phyloP scores from a whole-genome alignment of 768 basidiomycete genomes.

The Jaapia argillacea region DNA sequence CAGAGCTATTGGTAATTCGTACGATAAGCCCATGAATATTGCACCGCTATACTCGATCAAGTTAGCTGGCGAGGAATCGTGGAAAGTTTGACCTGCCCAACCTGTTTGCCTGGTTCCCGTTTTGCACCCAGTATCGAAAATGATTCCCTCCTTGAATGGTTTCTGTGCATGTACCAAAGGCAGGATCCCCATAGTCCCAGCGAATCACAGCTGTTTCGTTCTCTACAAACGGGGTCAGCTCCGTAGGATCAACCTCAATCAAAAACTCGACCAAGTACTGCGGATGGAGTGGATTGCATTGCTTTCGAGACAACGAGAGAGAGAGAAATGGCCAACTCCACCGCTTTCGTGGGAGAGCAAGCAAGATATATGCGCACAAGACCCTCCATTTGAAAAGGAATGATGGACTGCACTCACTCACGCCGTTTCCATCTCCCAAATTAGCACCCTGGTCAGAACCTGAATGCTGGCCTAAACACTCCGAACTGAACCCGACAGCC shows the following conservation, averaged over 20 bases:
- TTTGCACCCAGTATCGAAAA: slow-evolving; percentile 82
- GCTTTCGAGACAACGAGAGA: too few species aligned
- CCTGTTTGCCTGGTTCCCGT: slow-evolving; percentile 54
- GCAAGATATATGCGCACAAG: neutral
- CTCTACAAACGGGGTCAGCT: slow-evolving; percentile 27
- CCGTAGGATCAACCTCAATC: slow-evolving; percentile 2
- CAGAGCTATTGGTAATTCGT: slow-evolving; percentile 50
- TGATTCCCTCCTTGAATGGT: slow-evolving; percentile 83
- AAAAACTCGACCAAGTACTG: neutral
- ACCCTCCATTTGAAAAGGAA: too few species aligned
- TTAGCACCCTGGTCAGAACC: slow-evolving; percentile 62
- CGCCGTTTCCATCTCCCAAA: slow-evolving; percentile 77
- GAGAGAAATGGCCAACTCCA: too few species aligned
- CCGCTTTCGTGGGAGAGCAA: too few species aligned
- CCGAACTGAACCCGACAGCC: slow-evolving; percentile 60
- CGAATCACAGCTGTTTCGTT: slow-evolving; percentile 82
- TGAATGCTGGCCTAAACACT: slow-evolving; percentile 79
- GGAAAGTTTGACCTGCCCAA: slow-evolving; percentile 15
- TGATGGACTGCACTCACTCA: slow-evolving; percentile 44
- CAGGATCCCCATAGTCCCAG: slow-evolving; percentile 73
- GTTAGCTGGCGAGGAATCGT: neutral
- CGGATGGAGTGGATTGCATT: neutral
- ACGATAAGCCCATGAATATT: slow-evolving; percentile 66
- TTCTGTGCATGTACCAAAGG: slow-evolving; percentile 80
- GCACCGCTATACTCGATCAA: slow-evolving; percentile 38